phyloP scores from a whole-genome alignment of 345 rosid genomes.

The Hypericum androsaemum region DNA sequence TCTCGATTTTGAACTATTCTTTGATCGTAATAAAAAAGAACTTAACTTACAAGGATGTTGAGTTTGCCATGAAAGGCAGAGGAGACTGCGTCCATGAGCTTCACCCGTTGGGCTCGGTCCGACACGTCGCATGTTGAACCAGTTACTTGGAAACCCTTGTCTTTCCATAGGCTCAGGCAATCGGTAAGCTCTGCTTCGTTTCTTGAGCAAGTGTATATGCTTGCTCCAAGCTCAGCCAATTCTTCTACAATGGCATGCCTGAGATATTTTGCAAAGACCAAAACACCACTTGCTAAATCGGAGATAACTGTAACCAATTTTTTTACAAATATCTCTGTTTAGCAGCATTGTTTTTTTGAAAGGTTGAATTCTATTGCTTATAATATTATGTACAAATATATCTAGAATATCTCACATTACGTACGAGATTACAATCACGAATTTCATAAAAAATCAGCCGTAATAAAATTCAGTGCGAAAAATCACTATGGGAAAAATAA shows the following conservation, averaged over 20 bases:
- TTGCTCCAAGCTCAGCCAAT: conserved; percentile 15
- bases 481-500: too few relatives aligned
- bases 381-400: too few relatives aligned
- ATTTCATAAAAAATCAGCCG: too few relatives aligned
- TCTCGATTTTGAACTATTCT: too few relatives aligned
- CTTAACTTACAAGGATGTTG: conserved; percentile 38
- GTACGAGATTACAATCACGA: too few relatives aligned
- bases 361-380: not conserved
- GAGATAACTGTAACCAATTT: too few relatives aligned
- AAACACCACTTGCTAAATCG: too few relatives aligned
- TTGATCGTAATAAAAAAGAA: too few relatives aligned
- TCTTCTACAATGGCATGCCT: conserved; percentile 21
- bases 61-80: too few relatives aligned
- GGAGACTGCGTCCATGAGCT: conserved; percentile 34
- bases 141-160: conserved; percentile 33
- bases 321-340: too few relatives aligned
- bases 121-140: conserved; percentile 42
- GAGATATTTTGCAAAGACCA: not conserved
- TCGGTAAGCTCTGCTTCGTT: conserved; percentile 2
- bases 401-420: too few relatives aligned
- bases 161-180: conserved; percentile 26
- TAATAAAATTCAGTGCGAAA: too few relatives aligned
- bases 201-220: conserved; percentile 15
- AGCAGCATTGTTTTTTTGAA: not conserved
- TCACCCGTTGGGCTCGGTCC: conserved; percentile 22